A percentile compares a stretch with the other conserved stretches of the same genome.
phyloP scores from a whole-genome alignment of 2,329 filamentous ascomycete genomes.

The Aspergillus ochraceus region DNA sequence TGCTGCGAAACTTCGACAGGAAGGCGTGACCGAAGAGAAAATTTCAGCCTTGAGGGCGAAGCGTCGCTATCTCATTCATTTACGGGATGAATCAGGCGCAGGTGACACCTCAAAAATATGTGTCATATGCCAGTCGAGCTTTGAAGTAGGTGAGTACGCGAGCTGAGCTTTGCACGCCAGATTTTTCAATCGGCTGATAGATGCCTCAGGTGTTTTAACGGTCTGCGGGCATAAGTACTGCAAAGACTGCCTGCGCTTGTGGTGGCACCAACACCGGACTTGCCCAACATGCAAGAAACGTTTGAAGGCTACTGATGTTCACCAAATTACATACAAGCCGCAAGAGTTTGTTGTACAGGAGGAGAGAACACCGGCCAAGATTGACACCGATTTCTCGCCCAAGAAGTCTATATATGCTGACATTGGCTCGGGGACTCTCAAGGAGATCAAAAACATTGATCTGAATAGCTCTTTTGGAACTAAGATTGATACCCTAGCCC shows the following conservation, averaged over 20 bases:
- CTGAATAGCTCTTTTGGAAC: constrained; percentile 76
- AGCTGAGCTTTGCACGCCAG: not conserved
- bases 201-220: constrained; percentile 52
- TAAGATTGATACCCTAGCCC: constrained; percentile 80
- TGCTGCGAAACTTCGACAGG: constrained; percentile 42
- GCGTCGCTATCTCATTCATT: constrained; percentile 69
- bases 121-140: constrained; percentile 78
- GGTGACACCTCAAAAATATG: constrained; percentile 67
- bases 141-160: constrained; percentile 70
- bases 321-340: constrained; percentile 82
- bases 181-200: not conserved
- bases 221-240: constrained; percentile 92
- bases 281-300: constrained; percentile 82
- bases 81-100: constrained; percentile 62
- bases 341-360: constrained; percentile 69
- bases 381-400: constrained; percentile 31
- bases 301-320: constrained; percentile 67
- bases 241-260: constrained; percentile 78
- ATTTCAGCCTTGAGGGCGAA: constrained; percentile 69
- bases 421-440: constrained; percentile 69
- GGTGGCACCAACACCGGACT: constrained; percentile 72
- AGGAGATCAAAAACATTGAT: constrained; percentile 79
- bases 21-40: constrained; percentile 56
- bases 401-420: constrained; percentile 69
- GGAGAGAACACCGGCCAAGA: constrained; percentile 35